These are phyloP conservation scores for Cladophialophora chaetospira DNA, from an alignment of 2,329 filamentous ascomycete species.

Conservation along the genomic window DNA sequence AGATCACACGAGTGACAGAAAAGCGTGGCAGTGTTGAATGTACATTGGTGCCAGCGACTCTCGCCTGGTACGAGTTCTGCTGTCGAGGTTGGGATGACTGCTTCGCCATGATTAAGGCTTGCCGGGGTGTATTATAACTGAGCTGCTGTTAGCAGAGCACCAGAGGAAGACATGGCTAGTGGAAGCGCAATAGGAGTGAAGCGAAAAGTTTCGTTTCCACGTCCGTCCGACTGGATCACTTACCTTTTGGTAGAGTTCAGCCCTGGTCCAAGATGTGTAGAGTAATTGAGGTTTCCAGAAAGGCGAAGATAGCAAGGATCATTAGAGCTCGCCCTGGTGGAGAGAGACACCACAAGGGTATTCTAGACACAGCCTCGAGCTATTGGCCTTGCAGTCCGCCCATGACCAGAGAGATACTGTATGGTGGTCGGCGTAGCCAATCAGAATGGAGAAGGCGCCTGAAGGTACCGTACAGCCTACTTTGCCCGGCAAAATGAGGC, in stretches of 20 bases:
- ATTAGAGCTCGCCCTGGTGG: background rate
- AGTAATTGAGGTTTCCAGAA: background rate
- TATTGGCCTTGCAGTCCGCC: constrained; percentile 2
- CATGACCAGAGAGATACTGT: background rate
- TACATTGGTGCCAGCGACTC: constrained; percentile 21
- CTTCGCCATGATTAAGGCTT: constrained; percentile 13
- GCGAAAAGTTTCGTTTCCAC: background rate
- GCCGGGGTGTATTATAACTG: no score
- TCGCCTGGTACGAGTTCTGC: background rate
- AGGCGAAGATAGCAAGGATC: background rate
- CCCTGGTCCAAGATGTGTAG: background rate
- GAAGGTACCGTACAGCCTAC: background rate
- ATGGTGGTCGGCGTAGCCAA: background rate
- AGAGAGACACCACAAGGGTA: background rate
- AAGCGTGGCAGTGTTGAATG: constrained; percentile 20
- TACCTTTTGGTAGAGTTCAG: background rate
- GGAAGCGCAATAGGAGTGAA: background rate
- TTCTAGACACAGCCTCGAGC: constrained; percentile 2
- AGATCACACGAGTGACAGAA: background rate
- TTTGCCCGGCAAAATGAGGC: background rate
- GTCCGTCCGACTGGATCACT: background rate
- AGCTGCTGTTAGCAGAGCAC: background rate
- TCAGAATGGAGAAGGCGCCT: background rate
- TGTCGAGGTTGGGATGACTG: constrained; percentile 15
- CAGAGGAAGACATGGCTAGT: background rate